Base-by-base conservation (phyloP, 2,329 filamentous ascomycete species). In the Mycosphaerella sp. region DNA sequence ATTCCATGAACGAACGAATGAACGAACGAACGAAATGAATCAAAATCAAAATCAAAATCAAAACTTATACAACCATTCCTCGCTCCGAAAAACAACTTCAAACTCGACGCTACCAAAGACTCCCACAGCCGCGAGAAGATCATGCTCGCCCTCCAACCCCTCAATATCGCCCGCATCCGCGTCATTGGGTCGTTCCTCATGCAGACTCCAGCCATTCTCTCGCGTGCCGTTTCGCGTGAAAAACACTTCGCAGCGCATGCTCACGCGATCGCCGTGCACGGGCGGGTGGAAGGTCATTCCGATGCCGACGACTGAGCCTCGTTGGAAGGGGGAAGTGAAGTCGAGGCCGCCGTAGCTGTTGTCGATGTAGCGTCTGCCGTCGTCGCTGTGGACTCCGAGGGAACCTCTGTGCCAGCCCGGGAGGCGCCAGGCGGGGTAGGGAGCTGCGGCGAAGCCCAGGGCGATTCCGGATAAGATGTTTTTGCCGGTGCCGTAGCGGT, bases 331-430 rank as follows among this genome's bases (percentile, higher is more conserved):
- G 8, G 66, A 60, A 0, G 82, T 82, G 56, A 90, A 90, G 50
- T 81, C 74, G 56, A 79, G 79, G 14, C 87, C 87, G 17, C 87
- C 87, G 74, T 79, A 85, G 6, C 76, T 75, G 66, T 91, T 85
- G 64, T 89, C 88, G 61, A 89, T 76, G 66, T 85, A 93, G 66
- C 79, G 79, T 61, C 84, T 40, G 4, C 87, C 87, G 66, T 91
- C 87, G 66, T 91, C 87, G 41, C 84, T 82, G 65, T 91, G 87
- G n/a, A 91, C 80, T 1, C 76, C 87, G 12, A 90, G 63, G 56
- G 81, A 85, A 14, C 79, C 87, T 30, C 87, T 78, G 64, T 93
- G 85, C 87, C 87, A 91, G 1, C 87, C 87, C 0, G 87, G 87
- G 53, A 90, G 77, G 6, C 87, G 79, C 72, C 88, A 91, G 0